These are phyloP conservation scores for Penicillium palitans DNA, from an alignment of 2,329 filamentous ascomycete genomes.

Conservation along the genomic window DNA sequence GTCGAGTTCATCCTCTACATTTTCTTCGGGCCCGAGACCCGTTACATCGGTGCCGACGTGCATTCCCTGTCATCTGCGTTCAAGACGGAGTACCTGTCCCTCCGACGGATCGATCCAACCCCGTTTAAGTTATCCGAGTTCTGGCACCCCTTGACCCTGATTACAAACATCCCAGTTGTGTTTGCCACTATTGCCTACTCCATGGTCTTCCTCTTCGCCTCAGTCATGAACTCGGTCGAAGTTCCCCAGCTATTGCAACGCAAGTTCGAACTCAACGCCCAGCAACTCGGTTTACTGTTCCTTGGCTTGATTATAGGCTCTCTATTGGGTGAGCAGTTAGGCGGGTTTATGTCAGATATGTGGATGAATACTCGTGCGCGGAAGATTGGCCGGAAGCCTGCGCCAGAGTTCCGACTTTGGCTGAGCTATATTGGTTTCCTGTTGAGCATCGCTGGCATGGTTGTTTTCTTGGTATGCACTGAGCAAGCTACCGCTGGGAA, in stretches of 20 bases:
- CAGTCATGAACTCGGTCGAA: constrained; percentile 58
- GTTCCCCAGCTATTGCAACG: constrained; percentile 59
- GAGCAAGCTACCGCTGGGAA: constrained; percentile 45
- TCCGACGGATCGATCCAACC: constrained; percentile 52
- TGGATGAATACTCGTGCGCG: constrained; percentile 53
- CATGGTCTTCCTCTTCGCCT: constrained; percentile 59
- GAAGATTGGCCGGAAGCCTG: constrained; percentile 39
- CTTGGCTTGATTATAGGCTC: constrained; percentile 59
- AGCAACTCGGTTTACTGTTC: constrained; percentile 61
- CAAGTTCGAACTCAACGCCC: constrained; percentile 58
- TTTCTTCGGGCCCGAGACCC: constrained; percentile 56
- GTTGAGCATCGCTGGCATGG: constrained; percentile 53
- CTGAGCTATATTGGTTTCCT: constrained; percentile 56
- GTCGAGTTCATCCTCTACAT: constrained; percentile 57
- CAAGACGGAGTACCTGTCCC: constrained; percentile 45
- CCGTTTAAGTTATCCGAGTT: neutral
- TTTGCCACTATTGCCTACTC: constrained; percentile 56
- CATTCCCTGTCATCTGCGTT: constrained; percentile 32
- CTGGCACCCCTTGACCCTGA: constrained; percentile 43
- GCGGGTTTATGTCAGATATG: constrained; percentile 55
- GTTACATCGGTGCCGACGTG: constrained; percentile 43
- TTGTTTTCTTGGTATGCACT: constrained; percentile 58
- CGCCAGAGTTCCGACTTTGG: constrained; percentile 59
- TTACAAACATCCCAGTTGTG: constrained; percentile 49
- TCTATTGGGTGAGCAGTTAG: constrained; percentile 60